Base-by-base conservation (phyloP, 1,284 basidiomycete species). In the Rhodotorula sp. region DNA sequence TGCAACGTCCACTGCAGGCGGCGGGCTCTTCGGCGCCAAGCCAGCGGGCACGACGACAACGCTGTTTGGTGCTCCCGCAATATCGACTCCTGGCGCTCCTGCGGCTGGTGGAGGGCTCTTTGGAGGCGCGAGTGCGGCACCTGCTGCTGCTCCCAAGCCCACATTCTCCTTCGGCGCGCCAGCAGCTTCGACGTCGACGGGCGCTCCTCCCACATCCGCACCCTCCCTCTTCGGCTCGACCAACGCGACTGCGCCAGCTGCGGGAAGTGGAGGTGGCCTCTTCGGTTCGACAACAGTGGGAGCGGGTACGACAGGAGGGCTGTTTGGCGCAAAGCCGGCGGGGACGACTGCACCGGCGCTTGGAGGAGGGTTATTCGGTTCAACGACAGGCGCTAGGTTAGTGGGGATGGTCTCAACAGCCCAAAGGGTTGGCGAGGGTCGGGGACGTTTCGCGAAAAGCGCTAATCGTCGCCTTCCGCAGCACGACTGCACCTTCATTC, bases 91-190 rank as follows among this genome's bases (percentile, higher is more conserved):
- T 4, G 28, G 58, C 4, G 50, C 65, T n/a, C 24, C 52, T 2
- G 31, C 57, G 6, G 44, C 55, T 1, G 22, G 34, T 4, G 46
- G 47, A 16, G 58, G 64, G 46, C 64, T 69, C 44, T 67, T 67
- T 16, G 59, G 65, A 20, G 40, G 34, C 24, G 18, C 46, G 28
- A 31, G 26, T 20, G 31, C 47, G 5, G 31, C 48, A 1, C 44
- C 59, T 0, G 8, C 48, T 0, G 48, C 63, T 1, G 58, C 57
- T 15, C 24, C 53, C 13, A 67, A 67, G 40, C 65, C 57, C 2
- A 40, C 65, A 1, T 68, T 68, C 57, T 63, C 61, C n/a, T 68
- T 71, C 37, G 66, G 66, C 9, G 31, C 60, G 1, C 51, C 60
- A 15, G 59, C 63, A 11, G n/a, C 37, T 1, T 18, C 60, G 16